Conservation (phyloP, 257 asterid genomes). For the Gentiana dahurica region DNA sequence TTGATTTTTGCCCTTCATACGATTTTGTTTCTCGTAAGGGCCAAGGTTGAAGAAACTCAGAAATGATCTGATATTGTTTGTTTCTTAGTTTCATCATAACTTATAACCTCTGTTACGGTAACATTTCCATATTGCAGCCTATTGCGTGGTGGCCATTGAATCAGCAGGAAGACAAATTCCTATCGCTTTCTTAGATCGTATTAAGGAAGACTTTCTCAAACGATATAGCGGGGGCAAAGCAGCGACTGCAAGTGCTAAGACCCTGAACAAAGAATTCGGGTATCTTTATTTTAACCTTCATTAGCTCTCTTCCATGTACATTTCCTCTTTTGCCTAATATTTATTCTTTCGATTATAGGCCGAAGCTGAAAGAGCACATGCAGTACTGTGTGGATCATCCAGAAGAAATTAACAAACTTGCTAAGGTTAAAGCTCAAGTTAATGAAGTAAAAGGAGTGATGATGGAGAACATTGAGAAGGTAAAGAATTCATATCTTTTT, state of each 20-base stretch:
- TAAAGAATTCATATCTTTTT: slow-evolving; percentile 2
- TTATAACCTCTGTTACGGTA: too few species aligned
- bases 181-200: slow-evolving; percentile 33
- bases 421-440: slow-evolving; percentile 49
- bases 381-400: slow-evolving; percentile 38
- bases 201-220: slow-evolving; percentile 39
- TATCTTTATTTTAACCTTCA: slow-evolving; percentile 4
- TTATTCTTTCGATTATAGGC: slow-evolving; percentile 15
- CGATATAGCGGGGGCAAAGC: slow-evolving; percentile 43
- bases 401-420: slow-evolving; percentile 40
- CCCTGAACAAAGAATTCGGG: slow-evolving; percentile 43
- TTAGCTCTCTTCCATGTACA: background rate
- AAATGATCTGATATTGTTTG: too few species aligned
- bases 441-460: slow-evolving; percentile 48
- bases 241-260: slow-evolving; percentile 27
- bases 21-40: too few species aligned
- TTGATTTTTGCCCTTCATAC: too few species aligned
- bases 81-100: too few species aligned
- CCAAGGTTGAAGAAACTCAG: too few species aligned
- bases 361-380: slow-evolving; percentile 49
- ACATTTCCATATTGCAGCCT: slow-evolving; percentile 20
- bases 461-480: slow-evolving; percentile 62
- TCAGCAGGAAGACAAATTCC: slow-evolving; percentile 46
- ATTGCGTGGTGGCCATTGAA: slow-evolving; percentile 45
- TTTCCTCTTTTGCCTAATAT: background rate